Conservation (phyloP, 345 rosid species). For the Conringia planisiliqua region DNA sequence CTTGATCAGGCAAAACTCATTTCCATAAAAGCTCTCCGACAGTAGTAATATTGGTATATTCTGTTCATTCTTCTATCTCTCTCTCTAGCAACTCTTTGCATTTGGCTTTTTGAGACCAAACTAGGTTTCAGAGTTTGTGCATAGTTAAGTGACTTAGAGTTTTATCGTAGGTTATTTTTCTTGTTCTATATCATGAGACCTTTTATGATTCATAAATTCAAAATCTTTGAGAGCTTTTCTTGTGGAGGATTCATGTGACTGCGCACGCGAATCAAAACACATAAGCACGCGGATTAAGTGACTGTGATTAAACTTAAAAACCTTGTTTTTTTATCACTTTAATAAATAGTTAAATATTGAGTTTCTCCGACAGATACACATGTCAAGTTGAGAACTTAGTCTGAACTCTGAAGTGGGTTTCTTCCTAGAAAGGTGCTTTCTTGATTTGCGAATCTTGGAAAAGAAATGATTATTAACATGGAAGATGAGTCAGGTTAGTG, state of each 20-base stretch:
- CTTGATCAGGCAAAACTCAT: neutral
- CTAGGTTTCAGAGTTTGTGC: constrained; percentile 22
- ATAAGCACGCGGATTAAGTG: constrained; percentile 33
- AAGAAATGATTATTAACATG: constrained; percentile 17
- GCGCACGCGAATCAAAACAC: constrained; percentile 20
- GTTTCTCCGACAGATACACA: constrained; percentile 30
- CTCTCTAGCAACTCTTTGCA: constrained; percentile 6
- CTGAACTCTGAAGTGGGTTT: constrained; percentile 23
- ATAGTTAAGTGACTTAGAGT: constrained; percentile 19
- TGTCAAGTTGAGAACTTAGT: constrained; percentile 41
- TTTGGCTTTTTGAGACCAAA: constrained; percentile 21
- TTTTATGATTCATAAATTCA: constrained; percentile 17
- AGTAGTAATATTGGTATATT: constrained; percentile 12
- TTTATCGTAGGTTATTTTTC: neutral
- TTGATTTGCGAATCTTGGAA: constrained; percentile 17
- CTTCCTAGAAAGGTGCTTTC: constrained; percentile 10
- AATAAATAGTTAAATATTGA: neutral
- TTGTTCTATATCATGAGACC: constrained; percentile 13
- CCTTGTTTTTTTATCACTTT: neutral
- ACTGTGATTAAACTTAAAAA: constrained; percentile 10
- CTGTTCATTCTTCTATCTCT: neutral
- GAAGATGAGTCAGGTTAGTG: constrained; percentile 16
- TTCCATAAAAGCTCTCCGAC: neutral
- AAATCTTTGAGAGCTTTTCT: neutral
- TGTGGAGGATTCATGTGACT: neutral